Base-by-base conservation (phyloP, 331 rosid genomes). In the Quercus phellos region DNA sequence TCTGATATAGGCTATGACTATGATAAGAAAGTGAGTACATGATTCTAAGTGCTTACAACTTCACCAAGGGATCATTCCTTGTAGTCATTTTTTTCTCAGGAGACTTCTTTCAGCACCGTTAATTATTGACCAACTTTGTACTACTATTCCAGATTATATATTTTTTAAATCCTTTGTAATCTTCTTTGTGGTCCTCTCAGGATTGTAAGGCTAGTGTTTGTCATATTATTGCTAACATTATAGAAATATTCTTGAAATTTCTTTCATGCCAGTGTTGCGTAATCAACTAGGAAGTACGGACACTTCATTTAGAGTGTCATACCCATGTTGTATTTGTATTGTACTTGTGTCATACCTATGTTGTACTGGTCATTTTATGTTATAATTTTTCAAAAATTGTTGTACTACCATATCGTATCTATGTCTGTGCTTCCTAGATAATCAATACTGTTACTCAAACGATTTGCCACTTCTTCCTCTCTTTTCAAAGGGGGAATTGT, bases 351-450 rank as follows among this genome's bases (percentile, higher is more conserved):
- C 2, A 38, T 2, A 38, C 0, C 2, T 0, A 0, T 7, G 11
- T 38, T 0, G 46, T 38, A 38, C 1, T 38, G 8, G 46, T 0
- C 12, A 2, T 38, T 38, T 38, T 38, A 38, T 38, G 11, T 38
- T 8, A 38, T 38, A 38, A 8, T 38, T 38, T 38, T 38, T 38
- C 3, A 38, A 0, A 38, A 38, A 8, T 38, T 38, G 1, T 8
- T 3, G 0, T 38, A 0, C 9, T 0, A 2, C 1, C 1, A 0
- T 38, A 2, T 38, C 0, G 1, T 8, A 8, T 0, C 0, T 0
- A 0, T 38, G 12, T 38, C 3, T 0, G 0, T 38, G 12, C 3
- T 38, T 38, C 46, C 46, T 38, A 38, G 46, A 38, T 38, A 38
- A 38, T 38, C 12, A 61, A 10, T 13, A 14, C n/a, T 1, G 13